Evolutionary conservation across 345 rosid genomes (phyloP).

Genomic region (Ceriops decandra): DNA sequence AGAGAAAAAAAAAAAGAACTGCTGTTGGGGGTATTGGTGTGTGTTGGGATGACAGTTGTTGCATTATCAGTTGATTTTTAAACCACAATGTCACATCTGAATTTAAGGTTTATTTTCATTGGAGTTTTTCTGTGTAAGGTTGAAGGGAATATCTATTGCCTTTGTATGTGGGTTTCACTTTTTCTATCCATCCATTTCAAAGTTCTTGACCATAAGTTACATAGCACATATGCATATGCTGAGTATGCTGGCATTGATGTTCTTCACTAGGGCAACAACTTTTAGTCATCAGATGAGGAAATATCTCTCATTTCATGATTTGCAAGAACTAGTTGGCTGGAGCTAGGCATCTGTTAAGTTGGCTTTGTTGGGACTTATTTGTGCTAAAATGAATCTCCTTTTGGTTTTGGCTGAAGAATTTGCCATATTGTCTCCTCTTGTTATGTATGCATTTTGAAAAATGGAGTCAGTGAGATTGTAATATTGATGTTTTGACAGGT

Average conservation of each 20-base stretch:
- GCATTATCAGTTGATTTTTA: background rate
- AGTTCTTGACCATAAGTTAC: background rate
- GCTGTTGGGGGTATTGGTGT: no score
- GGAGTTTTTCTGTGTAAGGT: background rate
- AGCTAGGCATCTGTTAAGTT: background rate
- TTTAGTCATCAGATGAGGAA: background rate
- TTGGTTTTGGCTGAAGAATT: background rate
- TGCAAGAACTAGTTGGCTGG: background rate
- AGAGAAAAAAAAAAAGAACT: no score
- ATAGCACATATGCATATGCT: no score
- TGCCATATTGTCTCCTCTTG: background rate
- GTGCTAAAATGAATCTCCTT: no score
- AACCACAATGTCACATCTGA: background rate
- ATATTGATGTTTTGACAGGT: constrained; percentile 44
- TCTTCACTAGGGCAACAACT: no score
- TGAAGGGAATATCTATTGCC: background rate
- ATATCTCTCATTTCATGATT: background rate
- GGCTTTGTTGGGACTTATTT: background rate
- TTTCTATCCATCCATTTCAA: background rate
- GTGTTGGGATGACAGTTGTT: background rate
- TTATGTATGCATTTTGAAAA: background rate
- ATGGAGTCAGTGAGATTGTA: background rate
- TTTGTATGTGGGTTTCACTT: background rate
- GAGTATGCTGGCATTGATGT: no score
- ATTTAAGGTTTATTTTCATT: background rate